Evolutionary conservation across 768 basidiomycete species (phyloP), one percentile per base, ranked within the genome.

Genomic region (Favolaschia claudopus): DNA sequence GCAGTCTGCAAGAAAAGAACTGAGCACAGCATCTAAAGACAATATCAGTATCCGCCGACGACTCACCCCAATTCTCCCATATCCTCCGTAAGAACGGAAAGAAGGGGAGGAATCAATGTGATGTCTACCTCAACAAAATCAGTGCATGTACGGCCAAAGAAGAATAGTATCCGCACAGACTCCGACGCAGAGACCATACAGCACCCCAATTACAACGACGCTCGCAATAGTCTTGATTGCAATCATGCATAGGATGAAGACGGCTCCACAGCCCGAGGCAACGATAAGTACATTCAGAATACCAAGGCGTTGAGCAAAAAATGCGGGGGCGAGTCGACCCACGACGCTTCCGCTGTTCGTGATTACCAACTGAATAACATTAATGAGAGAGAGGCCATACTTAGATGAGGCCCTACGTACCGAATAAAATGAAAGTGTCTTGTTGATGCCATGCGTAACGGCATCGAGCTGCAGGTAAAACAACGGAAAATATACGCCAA

Each of bases 391-490:
- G 20, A n/a, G n/a, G n/a, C n/a, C n/a, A n/a, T n/a, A n/a, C n/a
- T n/a, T n/a, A n/a, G n/a, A n/a, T n/a, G n/a, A n/a, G n/a, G 40
- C 0, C 45, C 27, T 25, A 27, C 14, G 12, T 7, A 77, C 78
- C 15, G 77, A 72, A 47, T 79, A 78, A 39, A 79, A 78, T 2
- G 76, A 70, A 19, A 80, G 68, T 8, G 61, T 70, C 15, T 64
- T 37, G n/a, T 68, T 54, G 34, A 72, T 63, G 1, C 71, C 68
- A 42, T 76, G 75, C n/a, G 52, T 34, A 42, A 67, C 45, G 2
- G 77, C 67, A 55, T 72, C 73, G 12, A 79, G 58, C 56, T 79
- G 79, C 8, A 78, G 53, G 53, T 73, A 79, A 62, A 79, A 79
- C 12, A 76, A 51, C 1, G 75, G 74, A 14, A 55, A 72, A 37